Conservation (phyloP, 495 filamentous ascomycete species). For the Geoglossum glabrum region DNA sequence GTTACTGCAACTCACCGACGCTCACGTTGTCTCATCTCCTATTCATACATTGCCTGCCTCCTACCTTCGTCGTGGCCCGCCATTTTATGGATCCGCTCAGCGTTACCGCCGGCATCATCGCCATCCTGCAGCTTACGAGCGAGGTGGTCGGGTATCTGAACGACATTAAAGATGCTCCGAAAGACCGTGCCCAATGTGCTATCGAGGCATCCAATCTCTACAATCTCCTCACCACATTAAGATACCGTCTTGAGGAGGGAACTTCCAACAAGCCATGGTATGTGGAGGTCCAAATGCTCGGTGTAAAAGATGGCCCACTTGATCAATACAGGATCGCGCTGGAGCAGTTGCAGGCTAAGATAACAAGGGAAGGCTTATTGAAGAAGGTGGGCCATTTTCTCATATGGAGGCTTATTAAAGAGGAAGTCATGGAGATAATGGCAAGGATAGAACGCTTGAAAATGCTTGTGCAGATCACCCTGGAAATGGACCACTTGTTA, state of each 20-base stretch:
- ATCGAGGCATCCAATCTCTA: not conserved
- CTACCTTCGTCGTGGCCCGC: not conserved
- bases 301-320: not conserved
- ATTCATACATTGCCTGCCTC: too few relatives aligned
- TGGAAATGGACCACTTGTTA: conserved; percentile 8
- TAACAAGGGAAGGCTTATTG: not conserved
- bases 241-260: not conserved
- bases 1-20: too few relatives aligned
- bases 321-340: not conserved
- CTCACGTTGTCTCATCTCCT: too few relatives aligned
- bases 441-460: conserved; percentile 4
- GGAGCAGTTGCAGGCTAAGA: not conserved
- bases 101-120: not conserved
- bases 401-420: conserved; percentile 4
- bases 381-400: not conserved
- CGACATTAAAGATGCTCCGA: not conserved
- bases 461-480: conserved; percentile 4
- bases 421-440: conserved; percentile 8
- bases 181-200: not conserved
- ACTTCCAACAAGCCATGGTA: not conserved
- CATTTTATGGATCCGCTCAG: not conserved
- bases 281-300: not conserved
- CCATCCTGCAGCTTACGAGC: not conserved
- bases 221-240: not conserved
- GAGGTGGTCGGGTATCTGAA: not conserved